Evolutionary conservation across 257 asterid species (phyloP).

Genomic region (Scutellaria galericulata): DNA sequence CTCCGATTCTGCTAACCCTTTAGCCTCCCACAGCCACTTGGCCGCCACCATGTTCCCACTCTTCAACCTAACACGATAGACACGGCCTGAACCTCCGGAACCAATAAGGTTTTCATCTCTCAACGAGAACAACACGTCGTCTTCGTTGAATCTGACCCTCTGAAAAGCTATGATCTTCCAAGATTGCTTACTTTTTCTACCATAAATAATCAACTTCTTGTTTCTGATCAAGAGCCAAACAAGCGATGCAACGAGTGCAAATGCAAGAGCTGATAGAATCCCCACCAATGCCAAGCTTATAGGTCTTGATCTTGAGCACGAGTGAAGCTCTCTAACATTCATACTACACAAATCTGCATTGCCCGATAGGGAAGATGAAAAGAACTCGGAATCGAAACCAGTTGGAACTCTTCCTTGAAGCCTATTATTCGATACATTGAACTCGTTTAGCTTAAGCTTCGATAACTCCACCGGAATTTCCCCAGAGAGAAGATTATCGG

Average conservation of each 20-base stretch:
- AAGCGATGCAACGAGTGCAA: slow-evolving; percentile 23
- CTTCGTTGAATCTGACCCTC: slow-evolving; percentile 26
- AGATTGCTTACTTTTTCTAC: slow-evolving; percentile 4
- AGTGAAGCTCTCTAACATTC: slow-evolving; percentile 15
- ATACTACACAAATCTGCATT: slow-evolving; percentile 36
- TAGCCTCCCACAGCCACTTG: slow-evolving; percentile 37
- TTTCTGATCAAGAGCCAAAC: slow-evolving; percentile 33
- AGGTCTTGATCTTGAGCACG: slow-evolving; percentile 31
- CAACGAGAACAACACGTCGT: slow-evolving; percentile 36
- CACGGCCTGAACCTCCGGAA: slow-evolving; percentile 32
- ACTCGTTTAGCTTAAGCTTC: slow-evolving; percentile 26
- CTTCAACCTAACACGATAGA: slow-evolving; percentile 34
- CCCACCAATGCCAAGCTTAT: slow-evolving; percentile 28
- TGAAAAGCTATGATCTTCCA: slow-evolving; percentile 38
- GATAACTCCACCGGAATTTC: slow-evolving; percentile 34
- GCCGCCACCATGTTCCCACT: slow-evolving; percentile 37
- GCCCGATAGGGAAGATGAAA: slow-evolving; percentile 22
- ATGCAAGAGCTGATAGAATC: slow-evolving; percentile 30
- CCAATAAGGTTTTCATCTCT: slow-evolving; percentile 32
- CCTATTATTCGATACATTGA: slow-evolving; percentile 33
- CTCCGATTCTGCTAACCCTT: slow-evolving; percentile 27
- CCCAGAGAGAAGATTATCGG: slow-evolving; percentile 33
- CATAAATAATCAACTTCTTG: slow-evolving; percentile 24
- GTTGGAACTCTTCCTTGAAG: slow-evolving; percentile 34
- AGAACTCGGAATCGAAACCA: slow-evolving; percentile 25